Percentiles rank a stretch among this genome's conserved stretches.
Conservation (phyloP, 306 rosid species). For the Cercis canadensis region DNA sequence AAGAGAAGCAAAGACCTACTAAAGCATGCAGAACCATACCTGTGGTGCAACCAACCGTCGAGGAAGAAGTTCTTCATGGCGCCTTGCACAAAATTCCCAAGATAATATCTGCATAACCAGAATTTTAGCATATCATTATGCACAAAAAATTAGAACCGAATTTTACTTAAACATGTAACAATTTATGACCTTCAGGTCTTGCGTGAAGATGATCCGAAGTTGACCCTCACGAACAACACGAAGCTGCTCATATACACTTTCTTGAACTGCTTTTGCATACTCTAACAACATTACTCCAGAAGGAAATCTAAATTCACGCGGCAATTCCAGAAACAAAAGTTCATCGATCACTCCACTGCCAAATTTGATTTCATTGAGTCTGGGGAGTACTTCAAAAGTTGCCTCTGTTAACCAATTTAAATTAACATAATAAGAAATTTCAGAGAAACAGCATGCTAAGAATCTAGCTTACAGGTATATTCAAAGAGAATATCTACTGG, state of each 20-base stretch:
- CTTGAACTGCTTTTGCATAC: constrained; percentile 92
- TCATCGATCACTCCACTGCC: constrained; percentile 96
- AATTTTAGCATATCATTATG: constrained; percentile 10
- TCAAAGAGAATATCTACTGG: background rate
- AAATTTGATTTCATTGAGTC: constrained; percentile 93
- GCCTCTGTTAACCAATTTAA: constrained; percentile 71
- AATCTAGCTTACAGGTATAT: background rate
- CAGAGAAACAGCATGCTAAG: background rate
- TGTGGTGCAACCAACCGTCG: constrained; percentile 94
- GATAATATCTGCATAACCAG: constrained; percentile 64
- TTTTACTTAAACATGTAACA: no score
- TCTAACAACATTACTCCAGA: constrained; percentile 92
- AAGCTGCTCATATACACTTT: constrained; percentile 93
- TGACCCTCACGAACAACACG: constrained; percentile 99
- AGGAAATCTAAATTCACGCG: constrained; percentile 74
- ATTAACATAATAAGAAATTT: constrained; percentile 21
- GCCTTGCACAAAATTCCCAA: constrained; percentile 96
- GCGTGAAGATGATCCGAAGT: constrained; percentile 85
- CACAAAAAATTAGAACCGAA: constrained; percentile 15
- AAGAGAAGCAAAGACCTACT: background rate
- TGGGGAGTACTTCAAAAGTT: constrained; percentile 92
- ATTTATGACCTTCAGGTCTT: constrained; percentile 77
- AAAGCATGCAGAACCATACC: constrained; percentile 57
- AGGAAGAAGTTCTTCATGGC: constrained; percentile 98
- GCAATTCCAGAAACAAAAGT: constrained; percentile 85